Percentiles rank a stretch among this genome's conserved stretches.
Evolutionary conservation across 805 yeast genomes (phyloP).

Genomic region (Saccharomycopsis babjevae): DNA sequence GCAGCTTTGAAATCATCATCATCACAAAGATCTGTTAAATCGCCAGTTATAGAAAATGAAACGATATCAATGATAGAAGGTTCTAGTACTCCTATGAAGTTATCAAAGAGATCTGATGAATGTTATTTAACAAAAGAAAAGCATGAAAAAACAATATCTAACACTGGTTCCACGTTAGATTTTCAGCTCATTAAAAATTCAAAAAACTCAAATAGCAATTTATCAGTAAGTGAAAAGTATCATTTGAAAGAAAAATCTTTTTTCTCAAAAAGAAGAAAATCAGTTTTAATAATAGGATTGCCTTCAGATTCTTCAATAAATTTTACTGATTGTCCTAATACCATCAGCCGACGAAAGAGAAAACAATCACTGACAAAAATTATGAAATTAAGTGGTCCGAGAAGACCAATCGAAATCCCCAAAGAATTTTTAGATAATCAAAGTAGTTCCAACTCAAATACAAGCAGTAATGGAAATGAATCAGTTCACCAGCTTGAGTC

Average conservation of each 20-base stretch:
- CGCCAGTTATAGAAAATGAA: no score
- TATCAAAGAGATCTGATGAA: no score
- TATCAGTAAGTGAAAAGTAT: not conserved
- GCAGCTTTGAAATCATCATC: no score
- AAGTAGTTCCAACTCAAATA: not conserved
- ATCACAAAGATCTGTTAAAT: no score
- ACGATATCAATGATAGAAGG: no score
- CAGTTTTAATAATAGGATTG: not conserved
- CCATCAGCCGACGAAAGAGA: not conserved
- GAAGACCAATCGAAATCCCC: slow-evolving; percentile 16
- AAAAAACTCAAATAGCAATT: not conserved
- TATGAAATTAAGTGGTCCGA: slow-evolving; percentile 17
- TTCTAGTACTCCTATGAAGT: no score
- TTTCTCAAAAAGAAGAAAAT: not conserved
- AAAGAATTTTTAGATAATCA: not conserved
- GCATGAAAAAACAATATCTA: not conserved
- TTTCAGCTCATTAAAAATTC: no score
- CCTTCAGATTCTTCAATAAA: not conserved
- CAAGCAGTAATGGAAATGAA: not conserved
- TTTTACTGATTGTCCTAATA: not conserved
- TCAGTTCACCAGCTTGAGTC: not conserved
- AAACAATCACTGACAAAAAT: slow-evolving; percentile 1
- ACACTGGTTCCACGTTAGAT: not conserved
- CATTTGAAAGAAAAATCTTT: not conserved
- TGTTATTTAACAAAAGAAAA: not conserved